Conservation (phyloP, 352 stramenopile genomes). For the Stephanocyclus meneghinianus region DNA sequence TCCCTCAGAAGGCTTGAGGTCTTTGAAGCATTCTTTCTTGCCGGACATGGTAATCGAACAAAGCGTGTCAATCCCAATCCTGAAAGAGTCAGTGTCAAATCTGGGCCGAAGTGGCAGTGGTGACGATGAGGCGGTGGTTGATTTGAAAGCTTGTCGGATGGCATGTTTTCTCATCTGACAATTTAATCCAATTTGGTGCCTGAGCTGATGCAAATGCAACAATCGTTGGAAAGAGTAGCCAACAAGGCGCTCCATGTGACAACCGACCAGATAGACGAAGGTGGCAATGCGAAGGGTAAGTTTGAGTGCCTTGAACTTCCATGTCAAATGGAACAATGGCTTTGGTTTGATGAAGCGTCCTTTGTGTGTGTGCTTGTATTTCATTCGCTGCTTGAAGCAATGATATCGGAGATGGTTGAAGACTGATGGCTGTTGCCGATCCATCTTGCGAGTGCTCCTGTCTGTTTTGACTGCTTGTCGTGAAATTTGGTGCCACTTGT, state of each 20-base stretch:
- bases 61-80: constrained; percentile 6
- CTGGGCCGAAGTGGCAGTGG: not conserved
- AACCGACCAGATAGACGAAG: not conserved
- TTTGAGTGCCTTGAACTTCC: constrained; percentile 3
- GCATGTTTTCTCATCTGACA: not conserved
- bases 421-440: not conserved
- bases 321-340: not conserved
- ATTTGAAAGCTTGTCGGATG: not conserved
- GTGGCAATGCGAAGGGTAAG: not conserved
- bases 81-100: constrained; percentile 36
- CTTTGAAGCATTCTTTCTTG: constrained; percentile 8
- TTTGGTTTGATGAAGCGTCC: not conserved
- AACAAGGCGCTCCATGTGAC: not conserved
- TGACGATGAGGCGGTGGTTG: not conserved
- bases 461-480: not conserved
- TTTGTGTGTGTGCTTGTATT: not conserved
- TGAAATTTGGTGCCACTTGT: not conserved
- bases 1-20: not conserved
- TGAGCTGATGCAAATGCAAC: not conserved
- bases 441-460: not conserved
- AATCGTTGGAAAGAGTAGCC: not conserved
- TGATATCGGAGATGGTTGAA: not conserved
- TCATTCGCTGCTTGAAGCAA: not conserved
- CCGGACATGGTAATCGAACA: constrained; percentile 19
- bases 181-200: not conserved